Base-by-base conservation (phyloP, 768 basidiomycete genomes). In the Pleurotus pulmonarius region DNA sequence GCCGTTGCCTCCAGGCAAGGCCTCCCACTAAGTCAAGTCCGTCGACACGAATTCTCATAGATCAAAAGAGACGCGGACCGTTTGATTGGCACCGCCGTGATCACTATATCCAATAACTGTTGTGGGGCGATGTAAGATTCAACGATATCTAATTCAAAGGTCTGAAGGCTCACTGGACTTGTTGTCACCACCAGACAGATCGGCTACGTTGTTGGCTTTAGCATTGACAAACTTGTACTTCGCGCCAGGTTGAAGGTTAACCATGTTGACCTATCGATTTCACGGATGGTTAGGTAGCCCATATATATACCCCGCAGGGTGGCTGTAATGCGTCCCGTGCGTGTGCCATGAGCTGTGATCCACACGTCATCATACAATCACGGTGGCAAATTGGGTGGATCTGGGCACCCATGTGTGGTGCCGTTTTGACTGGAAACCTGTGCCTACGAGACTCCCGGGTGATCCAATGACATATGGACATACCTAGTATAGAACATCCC, bases 141-240 rank as follows among this genome's bases (percentile, higher is more conserved):
- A 24, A 8, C 53, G 46, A 46, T 40, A 9, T 20, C 24, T 7
- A 38, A 20, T 40, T 3, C 18, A 16, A 20, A 49, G 45, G 5
- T 45, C 18, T 25, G 38, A 53, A 37, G 4, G 69, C 78, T 24
- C 57, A 81, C 81, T 73, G 47, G 80, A 73, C 6, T 46, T 64
- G 57, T 79, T 74, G 63, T 85, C 83, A 6, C 57, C 70, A 3
- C 76, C 82, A 15, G 83, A 85, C 56, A 86, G 73, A 61, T 86
- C 83, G 22, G 84, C 59, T 24, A 74, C 79, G 4, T 78, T 85
- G 2, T 75, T 75, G 6, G 75, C 70, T 66, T 82, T 77, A 62
- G 67, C 73, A 67, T 86, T 87, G 40, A 64, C 70, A 61, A 86
- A 73, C 34, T 60, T 71, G 69, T 81, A 85, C 0, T 62, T 71